phyloP scores from a whole-genome alignment of 371 early-diverging fungal species.

The Syncephalastrum monosporum region DNA sequence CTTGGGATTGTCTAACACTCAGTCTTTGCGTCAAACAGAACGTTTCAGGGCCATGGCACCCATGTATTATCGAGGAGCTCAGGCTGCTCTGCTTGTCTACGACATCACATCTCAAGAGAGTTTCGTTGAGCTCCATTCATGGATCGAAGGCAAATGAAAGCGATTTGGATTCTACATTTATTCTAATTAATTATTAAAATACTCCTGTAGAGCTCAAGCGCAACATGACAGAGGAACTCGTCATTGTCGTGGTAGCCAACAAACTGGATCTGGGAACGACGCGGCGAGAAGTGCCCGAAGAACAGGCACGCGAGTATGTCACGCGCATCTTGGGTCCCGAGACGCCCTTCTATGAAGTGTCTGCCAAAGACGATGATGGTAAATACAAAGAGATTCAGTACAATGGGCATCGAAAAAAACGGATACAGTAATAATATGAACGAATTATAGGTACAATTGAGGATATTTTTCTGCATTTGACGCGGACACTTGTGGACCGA shows the following conservation, averaged over 20 bases:
- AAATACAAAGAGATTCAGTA: constrained; percentile 8
- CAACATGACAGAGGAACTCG: constrained; percentile 69
- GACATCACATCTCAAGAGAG: constrained; percentile 36
- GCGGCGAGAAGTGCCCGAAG: constrained; percentile 58
- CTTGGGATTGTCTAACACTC: no score
- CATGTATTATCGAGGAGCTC: constrained; percentile 80
- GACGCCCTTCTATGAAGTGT: constrained; percentile 66
- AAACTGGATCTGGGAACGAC: constrained; percentile 69
- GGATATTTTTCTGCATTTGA: constrained; percentile 62
- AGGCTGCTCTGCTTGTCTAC: constrained; percentile 68
- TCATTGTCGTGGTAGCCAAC: constrained; percentile 76
- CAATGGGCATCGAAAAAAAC: constrained; percentile 16
- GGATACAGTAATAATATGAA: neutral
- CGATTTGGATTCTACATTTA: neutral
- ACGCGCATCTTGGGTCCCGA: constrained; percentile 57
- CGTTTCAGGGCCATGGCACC: constrained; percentile 72
- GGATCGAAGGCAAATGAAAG: constrained; percentile 23
- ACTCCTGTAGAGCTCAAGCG: constrained; percentile 57
- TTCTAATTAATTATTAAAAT: neutral
- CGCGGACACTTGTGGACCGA: constrained; percentile 57
- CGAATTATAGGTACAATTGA: constrained; percentile 47
- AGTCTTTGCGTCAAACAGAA: constrained; percentile 28
- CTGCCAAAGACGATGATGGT: constrained; percentile 75
- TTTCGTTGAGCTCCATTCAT: constrained; percentile 25
- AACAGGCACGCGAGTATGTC: constrained; percentile 62